Evolutionary conservation across 2,329 filamentous ascomycete genomes (phyloP).

Genomic region (Alternaria sp.): DNA sequence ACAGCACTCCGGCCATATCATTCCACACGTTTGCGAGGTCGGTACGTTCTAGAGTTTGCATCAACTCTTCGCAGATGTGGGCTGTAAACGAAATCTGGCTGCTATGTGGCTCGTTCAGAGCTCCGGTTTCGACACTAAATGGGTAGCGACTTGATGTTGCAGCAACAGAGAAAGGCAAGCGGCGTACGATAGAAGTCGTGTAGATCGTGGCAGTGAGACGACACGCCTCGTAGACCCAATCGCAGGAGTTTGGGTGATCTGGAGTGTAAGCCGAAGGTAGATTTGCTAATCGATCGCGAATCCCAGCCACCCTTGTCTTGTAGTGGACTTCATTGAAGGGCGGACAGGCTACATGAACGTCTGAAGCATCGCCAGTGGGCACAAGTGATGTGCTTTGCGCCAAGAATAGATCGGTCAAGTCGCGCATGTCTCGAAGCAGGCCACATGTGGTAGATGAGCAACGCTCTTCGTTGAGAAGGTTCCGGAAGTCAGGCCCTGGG

Average conservation of each 20-base stretch:
- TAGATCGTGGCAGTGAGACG: conserved; percentile 45
- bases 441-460: conserved; percentile 33
- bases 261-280: conserved; percentile 32
- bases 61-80: conserved; percentile 27
- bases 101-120: not conserved
- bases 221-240: conserved; percentile 45
- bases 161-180: conserved; percentile 36
- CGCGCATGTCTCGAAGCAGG: conserved; percentile 39
- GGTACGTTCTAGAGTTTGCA: conserved; percentile 30
- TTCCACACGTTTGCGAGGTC: conserved; percentile 37
- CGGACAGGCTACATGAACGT: not conserved
- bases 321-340: conserved; percentile 13
- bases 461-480: conserved; percentile 20
- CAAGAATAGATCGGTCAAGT: conserved; percentile 41
- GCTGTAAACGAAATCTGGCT: conserved; percentile 2
- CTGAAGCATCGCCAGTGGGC: conserved; percentile 2
- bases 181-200: conserved; percentile 34
- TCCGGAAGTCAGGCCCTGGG: conserved; percentile 27
- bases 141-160: conserved; percentile 25
- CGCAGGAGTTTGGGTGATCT: conserved; percentile 25
- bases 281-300: conserved; percentile 22
- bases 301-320: conserved; percentile 16
- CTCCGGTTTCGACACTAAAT: conserved; percentile 8
- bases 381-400: conserved; percentile 6
- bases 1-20: conserved; percentile 42